These are phyloP conservation scores for Aurantiochytrium sp. DNA, from an alignment of 108 stramenopile genomes.

Conservation along the genomic window DNA sequence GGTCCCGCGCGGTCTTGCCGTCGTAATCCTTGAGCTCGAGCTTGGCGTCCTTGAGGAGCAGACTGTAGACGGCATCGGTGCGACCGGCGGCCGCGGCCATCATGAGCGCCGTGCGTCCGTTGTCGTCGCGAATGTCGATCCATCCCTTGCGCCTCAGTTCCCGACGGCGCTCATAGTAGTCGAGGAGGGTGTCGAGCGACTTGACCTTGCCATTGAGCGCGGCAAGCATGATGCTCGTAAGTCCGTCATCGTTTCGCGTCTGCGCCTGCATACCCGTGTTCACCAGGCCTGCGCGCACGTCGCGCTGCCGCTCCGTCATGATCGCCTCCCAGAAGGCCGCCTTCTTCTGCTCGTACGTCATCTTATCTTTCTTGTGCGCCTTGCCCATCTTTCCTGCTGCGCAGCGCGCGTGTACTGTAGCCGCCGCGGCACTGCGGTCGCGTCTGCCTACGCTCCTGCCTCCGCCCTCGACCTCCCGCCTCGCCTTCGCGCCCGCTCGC, in stretches of 20 bases:
- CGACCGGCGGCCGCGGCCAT: background rate
- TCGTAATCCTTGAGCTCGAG: constrained; percentile 4
- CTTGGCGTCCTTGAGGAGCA: constrained; percentile 9
- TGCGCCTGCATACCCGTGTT: constrained; percentile 17
- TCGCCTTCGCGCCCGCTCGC: no score
- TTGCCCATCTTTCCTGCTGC: background rate
- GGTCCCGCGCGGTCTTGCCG: background rate
- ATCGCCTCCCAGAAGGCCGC: constrained; percentile 7
- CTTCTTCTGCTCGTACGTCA: constrained; percentile 16
- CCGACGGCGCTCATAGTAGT: constrained; percentile 10
- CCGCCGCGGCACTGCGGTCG: background rate
- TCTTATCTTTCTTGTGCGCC: constrained; percentile 10
- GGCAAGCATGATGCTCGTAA: constrained; percentile 10
- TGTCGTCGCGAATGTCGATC: background rate
- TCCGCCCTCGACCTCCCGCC: background rate
- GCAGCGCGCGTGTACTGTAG: background rate
- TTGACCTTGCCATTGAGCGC: constrained; percentile 8
- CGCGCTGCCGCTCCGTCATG: constrained; percentile 8
- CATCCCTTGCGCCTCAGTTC: constrained; percentile 3
- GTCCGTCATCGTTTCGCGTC: constrained; percentile 7
- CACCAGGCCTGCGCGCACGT: constrained; percentile 11
- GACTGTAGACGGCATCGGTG: background rate
- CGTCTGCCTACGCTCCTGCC: background rate
- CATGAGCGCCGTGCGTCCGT: constrained; percentile 11
- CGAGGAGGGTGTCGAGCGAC: background rate